Percentiles rank a stretch among this genome's conserved stretches.
These are phyloP conservation scores for Globisporangium irregulare DNA, from an alignment of 352 stramenopile genomes.

Conservation along the genomic window DNA sequence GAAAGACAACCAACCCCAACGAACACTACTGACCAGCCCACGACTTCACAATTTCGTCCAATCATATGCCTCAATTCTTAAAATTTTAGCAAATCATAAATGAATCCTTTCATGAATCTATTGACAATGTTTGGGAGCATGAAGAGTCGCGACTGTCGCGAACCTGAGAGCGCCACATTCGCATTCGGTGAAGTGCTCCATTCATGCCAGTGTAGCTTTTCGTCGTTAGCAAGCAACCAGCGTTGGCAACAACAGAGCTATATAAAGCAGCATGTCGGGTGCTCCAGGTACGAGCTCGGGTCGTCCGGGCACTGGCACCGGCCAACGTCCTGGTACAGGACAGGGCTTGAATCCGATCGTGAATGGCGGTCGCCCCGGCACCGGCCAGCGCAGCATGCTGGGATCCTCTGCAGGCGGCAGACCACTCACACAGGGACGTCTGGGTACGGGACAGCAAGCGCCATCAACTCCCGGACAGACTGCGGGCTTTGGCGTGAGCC, in stretches of 20 bases:
- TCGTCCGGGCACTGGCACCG: slow-evolving; percentile 48
- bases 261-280: slow-evolving; percentile 23
- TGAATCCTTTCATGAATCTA: neutral
- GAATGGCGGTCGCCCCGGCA: slow-evolving; percentile 39
- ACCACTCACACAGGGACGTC: slow-evolving; percentile 43
- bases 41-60: neutral
- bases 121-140: neutral
- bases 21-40: slow-evolving; percentile 3
- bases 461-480: slow-evolving; percentile 67
- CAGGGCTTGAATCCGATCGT: slow-evolving; percentile 64
- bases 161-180: neutral
- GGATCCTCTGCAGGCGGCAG: slow-evolving; percentile 46
- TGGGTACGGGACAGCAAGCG: slow-evolving; percentile 53
- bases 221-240: neutral
- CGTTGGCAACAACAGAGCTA: neutral
- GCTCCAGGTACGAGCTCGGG: slow-evolving; percentile 55
- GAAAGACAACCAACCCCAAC: neutral
- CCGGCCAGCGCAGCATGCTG: slow-evolving; percentile 45
- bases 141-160: slow-evolving; percentile 1
- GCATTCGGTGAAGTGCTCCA: neutral
- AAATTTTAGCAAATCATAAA: neutral
- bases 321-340: slow-evolving; percentile 49
- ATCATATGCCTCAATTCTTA: neutral
- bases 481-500: slow-evolving; percentile 66
- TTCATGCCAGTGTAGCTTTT: neutral